phyloP scores from a whole-genome alignment of 306 rosid genomes.

The Gleditsia sinensis region DNA sequence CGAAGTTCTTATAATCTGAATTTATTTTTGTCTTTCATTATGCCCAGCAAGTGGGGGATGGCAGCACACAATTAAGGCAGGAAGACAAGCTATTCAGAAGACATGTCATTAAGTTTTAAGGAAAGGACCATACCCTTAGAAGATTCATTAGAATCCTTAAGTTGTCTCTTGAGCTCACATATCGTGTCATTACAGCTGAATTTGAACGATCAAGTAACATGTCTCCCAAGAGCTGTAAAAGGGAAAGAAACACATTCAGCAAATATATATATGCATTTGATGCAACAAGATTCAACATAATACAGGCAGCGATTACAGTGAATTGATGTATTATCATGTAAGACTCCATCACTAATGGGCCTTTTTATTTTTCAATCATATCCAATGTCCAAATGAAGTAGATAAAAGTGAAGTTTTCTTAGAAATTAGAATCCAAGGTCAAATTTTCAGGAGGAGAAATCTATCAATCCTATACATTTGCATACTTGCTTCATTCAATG shows the following conservation, averaged over 20 bases:
- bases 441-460: constrained; percentile 15
- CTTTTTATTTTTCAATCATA: background rate
- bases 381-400: background rate
- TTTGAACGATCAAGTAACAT: constrained; percentile 93
- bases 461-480: constrained; percentile 4
- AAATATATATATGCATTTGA: constrained; percentile 19
- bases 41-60: background rate
- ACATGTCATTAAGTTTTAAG: constrained; percentile 26
- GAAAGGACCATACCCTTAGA: constrained; percentile 67
- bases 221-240: constrained; percentile 88
- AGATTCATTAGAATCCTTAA: constrained; percentile 97
- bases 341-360: constrained; percentile 8
- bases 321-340: constrained; percentile 14
- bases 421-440: background rate
- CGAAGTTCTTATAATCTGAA: too few relatives aligned
- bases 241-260: constrained; percentile 39
- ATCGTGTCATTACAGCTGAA: constrained; percentile 93
- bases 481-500: constrained; percentile 18
- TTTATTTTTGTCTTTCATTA: too few relatives aligned
- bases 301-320: background rate
- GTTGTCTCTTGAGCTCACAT: constrained; percentile 98
- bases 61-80: constrained; percentile 22
- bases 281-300: constrained; percentile 21
- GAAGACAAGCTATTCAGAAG: background rate
- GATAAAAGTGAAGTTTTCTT: constrained; percentile 1